phyloP scores from a whole-genome alignment of 176 grass and related monocot genomes.

The Aegilops umbellulata region DNA sequence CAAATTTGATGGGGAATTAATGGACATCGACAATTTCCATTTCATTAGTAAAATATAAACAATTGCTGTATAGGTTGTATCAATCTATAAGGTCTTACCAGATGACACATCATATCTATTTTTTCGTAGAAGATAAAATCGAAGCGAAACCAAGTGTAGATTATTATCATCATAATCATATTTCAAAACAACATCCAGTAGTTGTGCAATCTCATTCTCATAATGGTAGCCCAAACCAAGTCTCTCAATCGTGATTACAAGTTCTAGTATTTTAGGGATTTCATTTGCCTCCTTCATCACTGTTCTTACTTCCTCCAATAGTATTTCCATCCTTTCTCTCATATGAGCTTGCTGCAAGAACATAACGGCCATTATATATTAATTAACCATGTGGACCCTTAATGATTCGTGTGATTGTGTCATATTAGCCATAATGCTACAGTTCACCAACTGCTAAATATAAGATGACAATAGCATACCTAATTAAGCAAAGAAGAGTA shows the following conservation, averaged over 20 bases:
- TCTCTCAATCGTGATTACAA: slow-evolving; percentile 9
- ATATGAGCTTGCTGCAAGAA: slow-evolving; percentile 5
- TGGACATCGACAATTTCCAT: neutral
- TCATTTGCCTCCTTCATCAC: neutral
- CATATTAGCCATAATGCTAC: too few relatives aligned
- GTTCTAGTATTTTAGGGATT: neutral
- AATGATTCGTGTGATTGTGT: neutral
- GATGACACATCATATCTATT: too few relatives aligned
- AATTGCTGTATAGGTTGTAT: neutral
- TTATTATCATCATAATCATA: slow-evolving; percentile 10
- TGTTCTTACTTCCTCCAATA: slow-evolving; percentile 25
- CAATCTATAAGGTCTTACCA: neutral
- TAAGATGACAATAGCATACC: too few relatives aligned
- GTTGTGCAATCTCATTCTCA: slow-evolving; percentile 11
- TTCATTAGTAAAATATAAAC: neutral
- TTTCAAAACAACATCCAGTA: neutral
- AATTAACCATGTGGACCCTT: neutral
- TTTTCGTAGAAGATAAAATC: too few relatives aligned
- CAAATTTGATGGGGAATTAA: neutral
- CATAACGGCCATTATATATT: neutral
- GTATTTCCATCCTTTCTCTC: neutral
- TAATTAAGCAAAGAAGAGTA: too few relatives aligned
- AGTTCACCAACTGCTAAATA: too few relatives aligned
- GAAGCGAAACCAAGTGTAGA: too few relatives aligned
- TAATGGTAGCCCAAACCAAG: slow-evolving; percentile 26